Evolutionary conservation across 2,329 filamentous ascomycete genomes (phyloP), one percentile per base, ranked within the genome.

Genomic region (Hypocreales sp.): DNA sequence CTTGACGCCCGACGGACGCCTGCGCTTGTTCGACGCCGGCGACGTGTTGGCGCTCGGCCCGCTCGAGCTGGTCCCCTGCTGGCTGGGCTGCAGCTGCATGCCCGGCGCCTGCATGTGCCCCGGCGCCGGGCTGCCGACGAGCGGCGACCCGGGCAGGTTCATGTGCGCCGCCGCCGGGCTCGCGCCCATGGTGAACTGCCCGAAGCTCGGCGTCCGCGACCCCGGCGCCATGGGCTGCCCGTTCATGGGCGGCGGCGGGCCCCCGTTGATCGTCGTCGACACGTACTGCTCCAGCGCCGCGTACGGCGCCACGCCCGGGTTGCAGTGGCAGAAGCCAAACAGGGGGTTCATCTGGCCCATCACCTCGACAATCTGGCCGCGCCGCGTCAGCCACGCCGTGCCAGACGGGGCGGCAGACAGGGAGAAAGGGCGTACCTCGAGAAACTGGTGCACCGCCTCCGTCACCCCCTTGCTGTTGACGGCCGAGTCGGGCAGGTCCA

Each of bases 11-110:
- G 67, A 72, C 1, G 66, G 62, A 17, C 68, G 56, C 39, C 68
- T 51, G 29, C 67, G 56, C 49, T 73, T 73, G 37, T 70, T 71
- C 19, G 64, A 67, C 15, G 65, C 61, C 21, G 70, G 70, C 18
- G 68, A 73, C 5, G 73, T 78, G 50, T 76, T 78, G 31, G 72
- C 71, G 42, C 71, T 77, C 6, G 71, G 70, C 2, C 70, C 72
- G 44, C 67, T 72, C 8, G 72, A 76, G 45, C 57, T 70, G 18
- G 72, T 74, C 21, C 72, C 73, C 44, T 78, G 73, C 45, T 77
- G 72, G 44, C 72, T 77, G 36, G 70, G 67, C 45, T 78, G 72
- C 33, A 72, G 55, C 45, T 72, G 68, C 72, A 78, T 78, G 35
- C 60, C 60, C 14, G 72, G 72, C 27, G 71, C 68, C 46, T 72